Conservation (phyloP, 2,329 filamentous ascomycete species). For the Graphiopsis chlorocephala region DNA sequence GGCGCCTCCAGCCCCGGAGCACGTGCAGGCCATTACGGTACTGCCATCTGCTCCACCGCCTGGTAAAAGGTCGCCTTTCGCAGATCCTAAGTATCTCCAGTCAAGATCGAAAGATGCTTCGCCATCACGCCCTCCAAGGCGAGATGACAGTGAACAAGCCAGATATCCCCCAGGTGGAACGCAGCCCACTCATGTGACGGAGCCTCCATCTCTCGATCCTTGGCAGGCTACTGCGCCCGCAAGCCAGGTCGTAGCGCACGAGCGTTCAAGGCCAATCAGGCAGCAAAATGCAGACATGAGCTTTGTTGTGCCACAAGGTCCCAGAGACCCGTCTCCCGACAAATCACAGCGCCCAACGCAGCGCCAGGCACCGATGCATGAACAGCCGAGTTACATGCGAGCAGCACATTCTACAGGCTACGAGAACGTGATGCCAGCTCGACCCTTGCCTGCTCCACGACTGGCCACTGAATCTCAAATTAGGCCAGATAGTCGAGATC, state of each 20-base stretch:
- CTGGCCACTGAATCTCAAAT: conserved; percentile 17
- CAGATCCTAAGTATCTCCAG: conserved; percentile 8
- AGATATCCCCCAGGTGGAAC: background rate
- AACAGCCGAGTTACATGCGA: conserved; percentile 19
- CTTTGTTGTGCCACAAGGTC: conserved; percentile 8
- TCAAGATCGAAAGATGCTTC: background rate
- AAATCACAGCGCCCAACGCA: conserved; percentile 11
- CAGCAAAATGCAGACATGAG: conserved; percentile 2
- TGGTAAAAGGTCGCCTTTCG: conserved; percentile 4
- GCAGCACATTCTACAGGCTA: conserved; percentile 14
- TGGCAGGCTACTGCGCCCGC: background rate
- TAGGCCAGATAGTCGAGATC: conserved; percentile 16
- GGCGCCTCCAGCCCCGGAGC: conserved; percentile 13
- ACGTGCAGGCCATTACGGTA: conserved; percentile 2
- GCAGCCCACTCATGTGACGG: background rate
- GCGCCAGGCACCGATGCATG: background rate
- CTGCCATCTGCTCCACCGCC: background rate
- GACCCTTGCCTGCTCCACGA: conserved; percentile 17
- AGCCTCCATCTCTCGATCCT: background rate
- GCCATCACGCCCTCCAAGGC: background rate
- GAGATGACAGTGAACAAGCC: background rate
- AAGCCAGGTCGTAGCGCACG: background rate
- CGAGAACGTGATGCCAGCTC: conserved; percentile 1
- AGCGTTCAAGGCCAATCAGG: background rate
- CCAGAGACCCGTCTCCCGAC: conserved; percentile 13